Conservation (phyloP, 805 yeast species). For the Myxozyma neotropica region DNA sequence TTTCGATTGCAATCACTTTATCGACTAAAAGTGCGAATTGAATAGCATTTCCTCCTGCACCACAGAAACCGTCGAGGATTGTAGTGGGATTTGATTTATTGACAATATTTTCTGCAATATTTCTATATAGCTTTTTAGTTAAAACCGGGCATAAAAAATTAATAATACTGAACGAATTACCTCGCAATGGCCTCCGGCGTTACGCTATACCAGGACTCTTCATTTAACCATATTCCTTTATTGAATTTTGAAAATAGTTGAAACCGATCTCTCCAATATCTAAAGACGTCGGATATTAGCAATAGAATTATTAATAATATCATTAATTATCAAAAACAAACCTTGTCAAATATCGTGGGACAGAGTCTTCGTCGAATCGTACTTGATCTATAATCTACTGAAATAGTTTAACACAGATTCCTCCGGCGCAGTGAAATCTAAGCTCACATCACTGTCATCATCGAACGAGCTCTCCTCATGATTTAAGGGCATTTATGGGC, state of each 20-base stretch:
- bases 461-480: too few relatives aligned
- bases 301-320: too few relatives aligned
- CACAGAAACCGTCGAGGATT: constrained; percentile 69
- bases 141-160: too few relatives aligned
- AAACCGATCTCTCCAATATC: constrained; percentile 59
- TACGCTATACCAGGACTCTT: constrained; percentile 80
- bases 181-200: constrained; percentile 74
- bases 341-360: too few relatives aligned
- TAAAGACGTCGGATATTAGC: too few relatives aligned
- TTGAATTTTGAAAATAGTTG: constrained; percentile 62
- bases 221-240: constrained; percentile 64
- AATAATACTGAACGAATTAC: constrained; percentile 45
- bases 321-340: too few relatives aligned
- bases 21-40: constrained; percentile 59
- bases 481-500: too few relatives aligned
- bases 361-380: neutral
- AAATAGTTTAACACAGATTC: neutral
- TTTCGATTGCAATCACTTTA: constrained; percentile 62
- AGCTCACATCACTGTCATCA: neutral
- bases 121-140: constrained; percentile 30
- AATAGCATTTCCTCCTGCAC: constrained; percentile 80
- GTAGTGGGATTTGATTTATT: neutral
- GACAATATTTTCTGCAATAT: constrained; percentile 36
- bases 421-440: neutral
- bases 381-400: neutral